phyloP scores from a whole-genome alignment of 2,329 filamentous ascomycete species.

The Cladophialophora exuberans region DNA sequence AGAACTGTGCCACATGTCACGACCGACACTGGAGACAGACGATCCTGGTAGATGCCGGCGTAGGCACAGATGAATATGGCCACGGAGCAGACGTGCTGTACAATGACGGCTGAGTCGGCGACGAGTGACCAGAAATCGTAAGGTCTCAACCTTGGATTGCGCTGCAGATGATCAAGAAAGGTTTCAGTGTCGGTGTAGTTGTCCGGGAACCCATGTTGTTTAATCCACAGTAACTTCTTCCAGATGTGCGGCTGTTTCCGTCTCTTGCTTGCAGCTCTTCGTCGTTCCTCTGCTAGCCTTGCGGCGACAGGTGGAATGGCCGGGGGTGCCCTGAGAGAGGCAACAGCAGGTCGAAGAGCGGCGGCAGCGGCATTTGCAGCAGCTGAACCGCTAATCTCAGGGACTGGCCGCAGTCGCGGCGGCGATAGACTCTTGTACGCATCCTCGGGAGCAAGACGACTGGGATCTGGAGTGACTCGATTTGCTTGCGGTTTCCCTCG shows the following conservation, averaged over 20 bases:
- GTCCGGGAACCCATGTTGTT: constrained; percentile 84
- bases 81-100: constrained; percentile 94
- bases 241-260: constrained; percentile 73
- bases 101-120: constrained; percentile 91
- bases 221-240: constrained; percentile 98
- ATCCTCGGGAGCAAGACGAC: constrained; percentile 80
- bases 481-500: constrained; percentile 40
- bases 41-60: constrained; percentile 81
- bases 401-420: constrained; percentile 54
- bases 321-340: constrained; percentile 47
- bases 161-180: constrained; percentile 92
- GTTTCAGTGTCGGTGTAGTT: constrained; percentile 98
- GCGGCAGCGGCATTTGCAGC: constrained; percentile 46
- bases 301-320: constrained; percentile 43
- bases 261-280: constrained; percentile 65
- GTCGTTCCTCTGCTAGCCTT: constrained; percentile 49
- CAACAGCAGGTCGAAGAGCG: constrained; percentile 41
- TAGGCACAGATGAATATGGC: constrained; percentile 95
- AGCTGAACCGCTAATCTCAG: constrained; percentile 44
- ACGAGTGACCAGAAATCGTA: constrained; percentile 99
- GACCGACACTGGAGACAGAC: constrained; percentile 86
- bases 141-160: constrained; percentile 88
- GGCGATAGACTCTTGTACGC: constrained; percentile 70
- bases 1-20: constrained; percentile 81
- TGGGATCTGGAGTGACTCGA: constrained; percentile 59